A percentile compares a stretch with the other conserved stretches of the same genome.
Evolutionary conservation across 148 eudicot genomes (phyloP).

Genomic region (Bassia scoparia): DNA sequence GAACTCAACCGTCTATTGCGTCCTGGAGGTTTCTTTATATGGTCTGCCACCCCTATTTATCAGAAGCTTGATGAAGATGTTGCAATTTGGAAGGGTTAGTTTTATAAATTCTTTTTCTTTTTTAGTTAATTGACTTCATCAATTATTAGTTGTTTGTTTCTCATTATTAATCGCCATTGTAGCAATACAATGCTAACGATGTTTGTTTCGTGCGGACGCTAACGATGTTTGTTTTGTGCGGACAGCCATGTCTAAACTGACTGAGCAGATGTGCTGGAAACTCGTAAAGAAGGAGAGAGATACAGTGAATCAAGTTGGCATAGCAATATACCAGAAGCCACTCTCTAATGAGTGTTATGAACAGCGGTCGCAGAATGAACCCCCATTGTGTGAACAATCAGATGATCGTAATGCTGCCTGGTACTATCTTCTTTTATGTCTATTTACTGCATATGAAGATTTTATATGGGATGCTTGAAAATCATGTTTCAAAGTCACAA

Average conservation of each 20-base stretch:
- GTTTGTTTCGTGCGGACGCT: slow-evolving; percentile 28
- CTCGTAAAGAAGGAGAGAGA: slow-evolving; percentile 62
- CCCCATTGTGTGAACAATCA: slow-evolving; percentile 58
- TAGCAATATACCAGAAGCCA: slow-evolving; percentile 76
- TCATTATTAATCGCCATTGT: not conserved
- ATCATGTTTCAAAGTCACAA: not conserved
- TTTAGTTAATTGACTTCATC: not conserved
- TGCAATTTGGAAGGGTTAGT: slow-evolving; percentile 58
- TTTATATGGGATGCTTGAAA: not conserved
- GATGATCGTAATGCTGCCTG: slow-evolving; percentile 52
- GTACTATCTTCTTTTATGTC: slow-evolving; percentile 19
- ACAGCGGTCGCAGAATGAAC: slow-evolving; percentile 52
- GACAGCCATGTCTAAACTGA: slow-evolving; percentile 80
- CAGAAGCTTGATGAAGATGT: slow-evolving; percentile 54
- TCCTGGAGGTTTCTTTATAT: slow-evolving; percentile 69
- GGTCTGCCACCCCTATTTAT: slow-evolving; percentile 87
- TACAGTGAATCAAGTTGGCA: slow-evolving; percentile 63
- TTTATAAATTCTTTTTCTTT: not conserved
- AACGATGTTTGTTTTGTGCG: slow-evolving; percentile 11
- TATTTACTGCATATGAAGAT: not conserved
- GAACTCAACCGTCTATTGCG: slow-evolving; percentile 73
- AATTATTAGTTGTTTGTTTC: not conserved
- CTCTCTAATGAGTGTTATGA: slow-evolving; percentile 70
- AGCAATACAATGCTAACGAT: no score
- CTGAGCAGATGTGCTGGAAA: slow-evolving; percentile 83